phyloP scores from a whole-genome alignment of 371 early-diverging fungal species.

The Mortierella sp. region DNA sequence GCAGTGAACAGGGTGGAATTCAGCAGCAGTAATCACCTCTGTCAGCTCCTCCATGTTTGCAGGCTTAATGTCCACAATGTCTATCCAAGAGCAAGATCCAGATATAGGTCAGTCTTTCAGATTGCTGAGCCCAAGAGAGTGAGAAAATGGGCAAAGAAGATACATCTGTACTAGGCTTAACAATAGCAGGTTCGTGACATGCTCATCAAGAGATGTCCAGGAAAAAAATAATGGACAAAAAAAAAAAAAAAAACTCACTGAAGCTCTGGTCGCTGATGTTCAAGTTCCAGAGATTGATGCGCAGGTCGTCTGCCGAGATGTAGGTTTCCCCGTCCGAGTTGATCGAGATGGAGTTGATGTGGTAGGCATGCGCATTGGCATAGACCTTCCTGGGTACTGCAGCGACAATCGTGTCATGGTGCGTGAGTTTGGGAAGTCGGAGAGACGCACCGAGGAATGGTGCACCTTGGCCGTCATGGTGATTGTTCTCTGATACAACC shows the following conservation, averaged over 20 bases:
- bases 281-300: constrained; percentile 98
- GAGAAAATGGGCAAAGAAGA: neutral
- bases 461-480: constrained; percentile 63
- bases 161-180: neutral
- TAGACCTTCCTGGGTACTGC: constrained; percentile 92
- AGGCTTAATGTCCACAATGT: constrained; percentile 99
- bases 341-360: constrained; percentile 97
- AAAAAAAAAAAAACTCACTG: constrained; percentile 63
- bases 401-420: constrained; percentile 92
- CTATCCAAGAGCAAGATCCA: constrained; percentile 45
- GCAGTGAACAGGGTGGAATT: constrained; percentile 95
- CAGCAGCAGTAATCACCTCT: constrained; percentile 99
- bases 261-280: constrained; percentile 95
- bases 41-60: constrained; percentile 97
- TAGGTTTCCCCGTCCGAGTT: constrained; percentile 97
- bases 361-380: constrained; percentile 97
- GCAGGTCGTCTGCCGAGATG: constrained; percentile 96
- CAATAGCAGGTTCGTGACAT: neutral
- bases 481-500: constrained; percentile 87
- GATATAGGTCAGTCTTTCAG: constrained; percentile 8
- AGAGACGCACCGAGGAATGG: constrained; percentile 56
- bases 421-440: constrained; percentile 83
- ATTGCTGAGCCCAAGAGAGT: neutral
- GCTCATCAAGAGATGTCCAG: neutral
- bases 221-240: neutral